These are phyloP conservation scores for Durio zibethinus DNA, from an alignment of 345 rosid species.

Conservation along the genomic window DNA sequence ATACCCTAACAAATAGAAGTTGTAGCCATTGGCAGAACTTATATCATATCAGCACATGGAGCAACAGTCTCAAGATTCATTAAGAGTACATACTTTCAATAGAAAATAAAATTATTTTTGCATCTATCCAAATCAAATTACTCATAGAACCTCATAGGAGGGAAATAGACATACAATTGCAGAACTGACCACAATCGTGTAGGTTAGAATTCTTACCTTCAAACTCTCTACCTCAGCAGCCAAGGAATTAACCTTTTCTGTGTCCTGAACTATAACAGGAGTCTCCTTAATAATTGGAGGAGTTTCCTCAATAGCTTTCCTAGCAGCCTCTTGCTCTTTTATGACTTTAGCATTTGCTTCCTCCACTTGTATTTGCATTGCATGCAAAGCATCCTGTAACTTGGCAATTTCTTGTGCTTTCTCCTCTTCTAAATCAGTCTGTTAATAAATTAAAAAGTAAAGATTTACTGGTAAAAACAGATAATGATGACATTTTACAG, in stretches of 20 bases:
- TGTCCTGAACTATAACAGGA: constrained; percentile 89
- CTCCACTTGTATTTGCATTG: constrained; percentile 77
- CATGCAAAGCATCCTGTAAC: constrained; percentile 73
- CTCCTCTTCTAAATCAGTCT: constrained; percentile 96
- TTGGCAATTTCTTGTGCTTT: constrained; percentile 87
- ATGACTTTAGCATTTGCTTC: constrained; percentile 78
- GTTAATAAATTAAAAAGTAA: constrained; percentile 18
- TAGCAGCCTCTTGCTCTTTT: constrained; percentile 86
- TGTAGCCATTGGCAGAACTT: neutral
- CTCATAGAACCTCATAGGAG: neutral
- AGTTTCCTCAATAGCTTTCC: constrained; percentile 93
- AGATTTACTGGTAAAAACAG: neutral
- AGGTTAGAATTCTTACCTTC: constrained; percentile 50
- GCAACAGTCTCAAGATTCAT: neutral
- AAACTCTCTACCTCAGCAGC: constrained; percentile 72
- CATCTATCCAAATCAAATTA: neutral
- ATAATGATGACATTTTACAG: neutral
- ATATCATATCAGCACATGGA: neutral
- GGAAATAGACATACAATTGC: neutral
- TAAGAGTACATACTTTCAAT: neutral
- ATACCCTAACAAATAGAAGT: neutral
- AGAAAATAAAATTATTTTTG: neutral
- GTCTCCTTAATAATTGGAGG: constrained; percentile 96
- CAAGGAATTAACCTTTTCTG: constrained; percentile 69
- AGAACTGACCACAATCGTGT: neutral